Evolutionary conservation across 1,139 yeast genomes (phyloP).

Genomic region (Saccharomycopsis hybrid): DNA sequence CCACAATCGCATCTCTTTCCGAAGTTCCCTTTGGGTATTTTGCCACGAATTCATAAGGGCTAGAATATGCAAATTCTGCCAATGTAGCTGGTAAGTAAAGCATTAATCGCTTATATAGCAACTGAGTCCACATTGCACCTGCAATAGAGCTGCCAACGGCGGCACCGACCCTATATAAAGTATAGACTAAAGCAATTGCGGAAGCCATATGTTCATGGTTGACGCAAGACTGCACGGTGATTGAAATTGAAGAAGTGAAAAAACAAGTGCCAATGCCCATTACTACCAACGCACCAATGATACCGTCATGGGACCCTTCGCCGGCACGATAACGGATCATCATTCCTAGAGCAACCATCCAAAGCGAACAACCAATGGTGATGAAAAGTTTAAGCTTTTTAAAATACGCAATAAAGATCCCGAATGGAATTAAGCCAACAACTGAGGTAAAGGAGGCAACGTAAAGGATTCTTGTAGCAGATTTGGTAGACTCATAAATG

Average conservation of each 20-base stretch:
- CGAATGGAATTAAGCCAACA: slow-evolving; percentile 55
- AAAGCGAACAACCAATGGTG: slow-evolving; percentile 45
- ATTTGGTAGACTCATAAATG: slow-evolving; percentile 46
- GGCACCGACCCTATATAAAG: slow-evolving; percentile 51
- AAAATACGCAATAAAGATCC: slow-evolving; percentile 44
- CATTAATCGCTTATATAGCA: background rate
- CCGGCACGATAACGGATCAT: slow-evolving; percentile 53
- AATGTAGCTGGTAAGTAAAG: slow-evolving; percentile 45
- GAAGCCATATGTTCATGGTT: slow-evolving; percentile 62
- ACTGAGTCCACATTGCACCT: slow-evolving; percentile 58
- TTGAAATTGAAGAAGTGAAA: slow-evolving; percentile 61
- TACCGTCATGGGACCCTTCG: slow-evolving; percentile 43
- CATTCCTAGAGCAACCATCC: slow-evolving; percentile 56
- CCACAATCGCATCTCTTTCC: slow-evolving; percentile 48
- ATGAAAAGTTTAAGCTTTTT: slow-evolving; percentile 56
- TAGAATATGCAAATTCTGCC: slow-evolving; percentile 45
- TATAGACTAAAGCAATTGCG: slow-evolving; percentile 48
- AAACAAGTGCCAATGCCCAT: slow-evolving; percentile 71
- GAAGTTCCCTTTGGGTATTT: slow-evolving; percentile 55
- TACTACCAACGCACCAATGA: slow-evolving; percentile 59
- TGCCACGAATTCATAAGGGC: slow-evolving; percentile 44
- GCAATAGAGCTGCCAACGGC: slow-evolving; percentile 44
- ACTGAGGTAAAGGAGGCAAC: slow-evolving; percentile 63
- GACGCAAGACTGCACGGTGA: slow-evolving; percentile 57
- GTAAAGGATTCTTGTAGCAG: slow-evolving; percentile 64